Evolutionary conservation across 352 stramenopile genomes (phyloP), one percentile per base, ranked within the genome.

Genomic region (Phytopythium aichiense): DNA sequence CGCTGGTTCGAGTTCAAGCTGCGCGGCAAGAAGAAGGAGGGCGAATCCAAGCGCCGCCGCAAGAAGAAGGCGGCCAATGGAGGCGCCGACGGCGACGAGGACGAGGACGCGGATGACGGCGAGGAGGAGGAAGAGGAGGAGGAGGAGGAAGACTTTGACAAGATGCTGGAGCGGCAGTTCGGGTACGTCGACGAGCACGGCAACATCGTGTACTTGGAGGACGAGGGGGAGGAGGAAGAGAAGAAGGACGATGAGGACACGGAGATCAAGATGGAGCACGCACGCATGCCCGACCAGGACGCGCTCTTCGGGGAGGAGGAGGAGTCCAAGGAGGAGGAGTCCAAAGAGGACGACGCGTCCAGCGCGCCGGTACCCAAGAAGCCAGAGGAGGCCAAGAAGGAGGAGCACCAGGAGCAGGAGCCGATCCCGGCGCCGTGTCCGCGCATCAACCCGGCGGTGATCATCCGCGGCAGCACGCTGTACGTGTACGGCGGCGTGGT

Each of bases 171-270:
- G 52, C 96, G 97, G 60, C 95, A 98, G 85, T 98, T 98, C 73
- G 91, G 92, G 5, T 98, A 98, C 69, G 91, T 98, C 15, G 94
- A 98, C 59, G 90, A 95, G 23, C 84, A 97, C 63, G 95, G 95
- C 30, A 98, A 98, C 68, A 88, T 98, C 53, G 91, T 99, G 37
- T 98, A 97, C 64, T 90, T 98, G 72, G 92, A 96, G 58, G 88
- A 98, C 62, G 88, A 92, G 5, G 84, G 92, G 7, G 79, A 92
- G 56, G 79, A 89, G 56, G 81, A 92, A 61, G 74, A 77, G 25
- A 83, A 78, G 38, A 63, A 87, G 45, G 63, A 68, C 4, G 67
- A 79, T 49, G 56, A 81, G 45, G 64, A 73, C 33, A 69, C 73
- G n/a, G 64, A 68, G 35, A 71, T 49, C 42, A 69, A 73, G 37